Conservation (phyloP, 352 stramenopile genomes). For the Pythium coloratum region DNA sequence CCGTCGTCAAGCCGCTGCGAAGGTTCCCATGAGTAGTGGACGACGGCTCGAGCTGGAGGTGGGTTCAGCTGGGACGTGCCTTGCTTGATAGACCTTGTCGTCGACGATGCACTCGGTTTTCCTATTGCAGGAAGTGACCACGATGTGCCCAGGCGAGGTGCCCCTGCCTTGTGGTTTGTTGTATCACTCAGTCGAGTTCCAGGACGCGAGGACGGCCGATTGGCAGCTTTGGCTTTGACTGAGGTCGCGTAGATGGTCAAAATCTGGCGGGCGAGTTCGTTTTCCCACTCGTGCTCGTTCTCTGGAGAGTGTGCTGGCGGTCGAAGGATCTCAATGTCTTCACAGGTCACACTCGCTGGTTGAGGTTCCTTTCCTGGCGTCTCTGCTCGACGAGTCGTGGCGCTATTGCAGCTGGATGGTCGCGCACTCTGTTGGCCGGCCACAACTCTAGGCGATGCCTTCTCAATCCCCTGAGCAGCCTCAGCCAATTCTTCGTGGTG, state of each 20-base stretch:
- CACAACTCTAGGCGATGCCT: no score
- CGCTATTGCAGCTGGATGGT: neutral
- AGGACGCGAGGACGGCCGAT: conserved; percentile 1
- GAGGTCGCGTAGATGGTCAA: conserved; percentile 86
- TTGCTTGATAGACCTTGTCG: neutral
- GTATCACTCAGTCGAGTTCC: neutral
- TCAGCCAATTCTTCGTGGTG: no score
- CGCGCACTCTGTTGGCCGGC: neutral
- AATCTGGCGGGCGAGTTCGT: conserved; percentile 89
- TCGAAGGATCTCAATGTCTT: conserved; percentile 55
- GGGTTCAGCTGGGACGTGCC: neutral
- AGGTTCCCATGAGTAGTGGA: conserved; percentile 72
- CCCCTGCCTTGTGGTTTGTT: neutral
- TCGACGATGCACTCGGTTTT: neutral
- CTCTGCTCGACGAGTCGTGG: neutral
- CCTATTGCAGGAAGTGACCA: conserved; percentile 29
- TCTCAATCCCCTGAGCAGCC: no score
- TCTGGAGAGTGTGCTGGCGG: conserved; percentile 48
- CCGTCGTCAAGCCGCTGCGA: conserved; percentile 56
- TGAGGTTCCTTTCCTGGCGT: no score
- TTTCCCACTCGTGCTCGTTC: conserved; percentile 87
- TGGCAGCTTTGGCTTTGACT: conserved; percentile 48
- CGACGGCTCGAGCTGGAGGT: conserved; percentile 17
- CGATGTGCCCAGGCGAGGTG: conserved; percentile 12
- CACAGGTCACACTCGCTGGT: neutral